Evolutionary conservation across 2,329 filamentous ascomycete genomes (phyloP).

Genomic region (Aspergillus japonicus): DNA sequence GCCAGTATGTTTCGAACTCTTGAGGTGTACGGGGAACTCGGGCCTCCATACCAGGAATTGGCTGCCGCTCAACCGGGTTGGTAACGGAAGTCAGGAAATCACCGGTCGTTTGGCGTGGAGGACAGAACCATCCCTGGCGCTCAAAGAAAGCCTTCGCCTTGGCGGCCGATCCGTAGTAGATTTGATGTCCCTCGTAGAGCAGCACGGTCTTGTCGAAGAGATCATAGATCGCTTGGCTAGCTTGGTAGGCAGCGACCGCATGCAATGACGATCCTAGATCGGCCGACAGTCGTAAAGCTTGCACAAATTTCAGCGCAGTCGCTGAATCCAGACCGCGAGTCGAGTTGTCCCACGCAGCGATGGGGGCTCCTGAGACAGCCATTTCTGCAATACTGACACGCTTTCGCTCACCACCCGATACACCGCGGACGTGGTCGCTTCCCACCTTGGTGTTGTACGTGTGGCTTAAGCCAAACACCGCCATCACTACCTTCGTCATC

Average conservation of each 20-base stretch:
- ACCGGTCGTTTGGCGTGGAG: constrained; percentile 62
- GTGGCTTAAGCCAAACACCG: constrained; percentile 44
- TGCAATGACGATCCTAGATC: constrained; percentile 47
- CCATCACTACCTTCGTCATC: constrained; percentile 45
- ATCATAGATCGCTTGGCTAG: constrained; percentile 42
- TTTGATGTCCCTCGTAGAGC: constrained; percentile 70
- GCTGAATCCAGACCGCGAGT: constrained; percentile 49
- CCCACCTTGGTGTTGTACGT: constrained; percentile 50
- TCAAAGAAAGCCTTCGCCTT: constrained; percentile 65
- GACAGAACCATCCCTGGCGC: constrained; percentile 65
- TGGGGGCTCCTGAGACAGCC: constrained; percentile 44
- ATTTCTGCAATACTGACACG: constrained; percentile 60
- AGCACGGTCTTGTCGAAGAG: constrained; percentile 69
- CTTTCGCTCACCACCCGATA: constrained; percentile 60
- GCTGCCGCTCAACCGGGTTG: constrained; percentile 57
- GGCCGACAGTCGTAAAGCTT: constrained; percentile 47
- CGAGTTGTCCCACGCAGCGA: constrained; percentile 46
- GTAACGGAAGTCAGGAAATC: constrained; percentile 70
- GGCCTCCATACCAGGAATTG: constrained; percentile 58
- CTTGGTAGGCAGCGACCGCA: constrained; percentile 54
- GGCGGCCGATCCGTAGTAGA: constrained; percentile 66
- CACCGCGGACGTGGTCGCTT: constrained; percentile 57
- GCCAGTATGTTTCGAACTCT: constrained; percentile 63
- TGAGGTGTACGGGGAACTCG: constrained; percentile 64
- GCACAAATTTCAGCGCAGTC: constrained; percentile 54